These are phyloP conservation scores for Diospyros kaki DNA, from an alignment of 148 eudicot genomes.

Conservation along the genomic window DNA sequence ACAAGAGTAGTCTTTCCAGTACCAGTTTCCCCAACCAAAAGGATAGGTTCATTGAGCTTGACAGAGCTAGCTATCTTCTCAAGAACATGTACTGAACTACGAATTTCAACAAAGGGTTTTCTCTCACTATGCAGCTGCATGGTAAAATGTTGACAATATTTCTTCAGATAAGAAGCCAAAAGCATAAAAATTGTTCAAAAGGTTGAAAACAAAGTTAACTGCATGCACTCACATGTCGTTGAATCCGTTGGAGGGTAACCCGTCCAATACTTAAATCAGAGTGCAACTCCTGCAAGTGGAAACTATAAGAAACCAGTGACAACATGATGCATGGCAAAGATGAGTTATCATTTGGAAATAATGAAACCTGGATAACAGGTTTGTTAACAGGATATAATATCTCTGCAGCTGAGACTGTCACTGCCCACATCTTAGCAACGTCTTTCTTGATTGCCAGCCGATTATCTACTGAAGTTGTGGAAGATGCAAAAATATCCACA, in stretches of 20 bases:
- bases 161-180: conserved; percentile 10
- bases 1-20: conserved; percentile 98
- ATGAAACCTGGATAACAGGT: conserved; percentile 63
- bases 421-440: conserved; percentile 61
- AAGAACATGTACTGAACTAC: conserved; percentile 63
- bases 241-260: conserved; percentile 40
- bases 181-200: background rate
- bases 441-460: conserved; percentile 47
- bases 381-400: conserved; percentile 50
- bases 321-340: conserved; percentile 3
- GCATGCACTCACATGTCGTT: conserved; percentile 41
- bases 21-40: conserved; percentile 98
- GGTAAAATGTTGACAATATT: background rate
- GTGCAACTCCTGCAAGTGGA: conserved; percentile 43
- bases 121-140: conserved; percentile 35
- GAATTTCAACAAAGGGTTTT: conserved; percentile 74
- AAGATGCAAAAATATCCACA: conserved; percentile 79
- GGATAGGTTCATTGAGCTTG: conserved; percentile 85
- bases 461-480: conserved; percentile 48
- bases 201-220: background rate
- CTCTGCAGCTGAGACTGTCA: conserved; percentile 41
- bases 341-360: background rate
- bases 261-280: conserved; percentile 67
- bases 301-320: conserved; percentile 13
- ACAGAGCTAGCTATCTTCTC: conserved; percentile 91